A percentile compares a stretch with the other conserved stretches of the same genome.
phyloP scores from a whole-genome alignment of 139 green algal species.

The Chlorella vulgaris region DNA sequence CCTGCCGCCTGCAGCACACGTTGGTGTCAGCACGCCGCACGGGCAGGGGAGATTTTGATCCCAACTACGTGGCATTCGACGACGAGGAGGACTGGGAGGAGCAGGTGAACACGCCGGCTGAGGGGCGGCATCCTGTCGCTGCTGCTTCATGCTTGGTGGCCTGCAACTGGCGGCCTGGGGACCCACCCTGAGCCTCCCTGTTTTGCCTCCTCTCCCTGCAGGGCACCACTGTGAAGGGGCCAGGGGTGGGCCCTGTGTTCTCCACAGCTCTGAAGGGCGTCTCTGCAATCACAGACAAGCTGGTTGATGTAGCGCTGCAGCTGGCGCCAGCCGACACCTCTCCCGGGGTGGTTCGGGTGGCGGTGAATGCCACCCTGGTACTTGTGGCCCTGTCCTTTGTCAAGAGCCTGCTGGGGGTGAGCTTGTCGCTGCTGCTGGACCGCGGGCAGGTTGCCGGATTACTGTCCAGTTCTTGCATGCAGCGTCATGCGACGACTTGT shows the following conservation, averaged over 20 bases:
- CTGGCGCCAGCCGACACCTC: slow-evolving; percentile 23
- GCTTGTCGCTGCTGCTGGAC: neutral
- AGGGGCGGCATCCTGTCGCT: neutral
- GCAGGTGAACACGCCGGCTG: neutral
- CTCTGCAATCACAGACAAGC: neutral
- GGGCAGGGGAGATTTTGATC: neutral
- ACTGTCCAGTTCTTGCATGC: no score
- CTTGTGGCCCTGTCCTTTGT: slow-evolving; percentile 54
- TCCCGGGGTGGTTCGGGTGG: slow-evolving; percentile 33
- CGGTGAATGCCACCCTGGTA: slow-evolving; percentile 47
- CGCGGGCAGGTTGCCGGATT: no score
- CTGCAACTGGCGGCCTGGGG: no score
- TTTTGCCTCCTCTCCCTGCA: neutral
- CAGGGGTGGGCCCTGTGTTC: neutral
- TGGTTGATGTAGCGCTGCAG: slow-evolving; percentile 2
- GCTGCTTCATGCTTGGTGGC: neutral
- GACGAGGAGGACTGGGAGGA: slow-evolving; percentile 42
- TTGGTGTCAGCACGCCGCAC: neutral
- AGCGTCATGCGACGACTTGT: no score
- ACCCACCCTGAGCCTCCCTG: no score
- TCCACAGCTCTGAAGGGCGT: neutral
- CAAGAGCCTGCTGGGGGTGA: slow-evolving; percentile 55
- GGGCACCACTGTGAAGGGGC: neutral
- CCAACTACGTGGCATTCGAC: slow-evolving; percentile 41
- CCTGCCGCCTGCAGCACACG: neutral